A percentile compares a stretch with the other conserved stretches of the same genome.
These are phyloP conservation scores for Ustilago bromivora DNA, from an alignment of 1,284 basidiomycete genomes.

Conservation along the genomic window DNA sequence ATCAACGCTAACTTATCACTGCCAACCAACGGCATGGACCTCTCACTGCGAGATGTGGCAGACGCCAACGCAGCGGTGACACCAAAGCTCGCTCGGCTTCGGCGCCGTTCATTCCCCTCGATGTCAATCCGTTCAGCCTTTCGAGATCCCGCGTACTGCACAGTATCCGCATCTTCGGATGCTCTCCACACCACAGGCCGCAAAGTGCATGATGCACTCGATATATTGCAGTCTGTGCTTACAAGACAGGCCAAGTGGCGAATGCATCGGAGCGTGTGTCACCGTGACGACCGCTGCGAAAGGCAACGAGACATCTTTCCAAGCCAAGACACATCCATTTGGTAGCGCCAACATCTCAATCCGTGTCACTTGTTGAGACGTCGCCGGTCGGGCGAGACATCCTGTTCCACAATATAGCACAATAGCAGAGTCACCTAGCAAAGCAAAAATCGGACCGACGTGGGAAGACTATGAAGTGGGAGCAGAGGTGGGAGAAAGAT, in stretches of 20 bases:
- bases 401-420: not conserved
- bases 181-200: conserved; percentile 4
- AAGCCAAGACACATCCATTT: not conserved
- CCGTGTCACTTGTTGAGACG: not conserved
- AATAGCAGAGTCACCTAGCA: not conserved
- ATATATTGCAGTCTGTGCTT: not conserved
- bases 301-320: not conserved
- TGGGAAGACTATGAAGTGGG: not conserved
- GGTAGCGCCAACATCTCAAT: not conserved
- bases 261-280: conserved; percentile 15
- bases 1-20: not conserved
- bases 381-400: not conserved
- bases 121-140: not conserved
- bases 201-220: not conserved
- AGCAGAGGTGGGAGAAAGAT: not conserved
- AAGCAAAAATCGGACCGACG: not conserved
- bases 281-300: not conserved
- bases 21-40: not conserved
- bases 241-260: conserved; percentile 8
- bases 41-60: not conserved
- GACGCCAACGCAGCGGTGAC: not conserved
- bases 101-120: not conserved
- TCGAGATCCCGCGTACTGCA: no score
- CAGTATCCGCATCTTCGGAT: not conserved
- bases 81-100: not conserved